These are phyloP conservation scores for Rubroshorea leprosula DNA, from an alignment of 345 rosid genomes.

Conservation along the genomic window DNA sequence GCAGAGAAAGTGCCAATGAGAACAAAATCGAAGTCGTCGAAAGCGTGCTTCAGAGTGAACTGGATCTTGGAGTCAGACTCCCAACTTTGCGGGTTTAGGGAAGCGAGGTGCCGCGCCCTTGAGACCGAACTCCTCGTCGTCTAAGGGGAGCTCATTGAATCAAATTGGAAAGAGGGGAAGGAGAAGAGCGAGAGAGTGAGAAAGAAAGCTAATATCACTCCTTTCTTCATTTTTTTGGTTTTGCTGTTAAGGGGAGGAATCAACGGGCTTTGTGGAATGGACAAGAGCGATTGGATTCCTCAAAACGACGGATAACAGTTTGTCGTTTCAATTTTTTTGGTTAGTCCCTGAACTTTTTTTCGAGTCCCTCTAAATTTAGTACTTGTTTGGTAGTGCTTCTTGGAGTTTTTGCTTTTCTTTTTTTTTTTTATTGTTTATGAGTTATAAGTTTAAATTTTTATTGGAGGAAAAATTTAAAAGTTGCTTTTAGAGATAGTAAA, in stretches of 20 bases:
- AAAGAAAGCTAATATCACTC: constrained; percentile 13
- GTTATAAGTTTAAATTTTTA: too few relatives aligned
- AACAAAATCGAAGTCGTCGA: constrained; percentile 75
- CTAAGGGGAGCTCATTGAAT: constrained; percentile 80
- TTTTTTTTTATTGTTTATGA: too few relatives aligned
- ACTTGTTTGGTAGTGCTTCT: too few relatives aligned
- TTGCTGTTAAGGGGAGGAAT: neutral
- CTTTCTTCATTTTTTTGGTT: constrained; percentile 20
- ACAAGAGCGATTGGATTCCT: too few relatives aligned
- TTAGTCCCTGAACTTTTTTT: too few relatives aligned
- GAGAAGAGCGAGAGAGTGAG: constrained; percentile 19
- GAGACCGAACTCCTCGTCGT: constrained; percentile 80
- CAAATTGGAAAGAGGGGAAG: constrained; percentile 37
- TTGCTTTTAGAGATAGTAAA: too few relatives aligned
- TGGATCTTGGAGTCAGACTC: constrained; percentile 96
- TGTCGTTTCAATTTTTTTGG: too few relatives aligned
- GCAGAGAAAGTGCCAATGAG: constrained; percentile 92
- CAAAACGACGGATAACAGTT: too few relatives aligned
- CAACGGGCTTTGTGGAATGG: neutral
- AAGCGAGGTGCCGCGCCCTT: constrained; percentile 44
- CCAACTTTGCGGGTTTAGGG: constrained; percentile 48
- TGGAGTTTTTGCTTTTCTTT: too few relatives aligned
- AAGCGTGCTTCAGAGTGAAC: constrained; percentile 83
- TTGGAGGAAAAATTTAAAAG: too few relatives aligned
- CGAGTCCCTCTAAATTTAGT: too few relatives aligned